A percentile compares a stretch with the other conserved stretches of the same genome.
These are phyloP conservation scores for Verbascum thapsus DNA, from an alignment of 257 asterid species.

Conservation along the genomic window DNA sequence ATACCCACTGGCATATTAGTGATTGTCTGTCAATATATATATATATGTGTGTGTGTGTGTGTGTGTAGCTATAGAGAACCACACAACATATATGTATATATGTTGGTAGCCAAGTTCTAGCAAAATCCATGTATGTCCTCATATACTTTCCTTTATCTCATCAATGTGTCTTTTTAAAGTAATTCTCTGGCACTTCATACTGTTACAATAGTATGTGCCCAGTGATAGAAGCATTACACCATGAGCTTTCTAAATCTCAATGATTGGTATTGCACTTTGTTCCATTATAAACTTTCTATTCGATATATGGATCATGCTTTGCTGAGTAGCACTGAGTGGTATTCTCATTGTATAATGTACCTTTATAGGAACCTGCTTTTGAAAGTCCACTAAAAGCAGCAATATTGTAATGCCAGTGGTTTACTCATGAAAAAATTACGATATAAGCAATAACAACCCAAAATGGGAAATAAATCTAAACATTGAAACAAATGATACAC, in stretches of 20 bases:
- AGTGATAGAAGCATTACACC: not conserved
- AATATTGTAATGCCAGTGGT: not conserved
- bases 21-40: no score
- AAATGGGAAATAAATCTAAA: not conserved
- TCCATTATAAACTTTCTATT: not conserved
- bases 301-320: not conserved
- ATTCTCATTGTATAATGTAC: not conserved
- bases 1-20: no score
- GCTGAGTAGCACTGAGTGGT: not conserved
- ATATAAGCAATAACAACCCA: not conserved
- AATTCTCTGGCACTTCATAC: not conserved
- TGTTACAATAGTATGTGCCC: not conserved
- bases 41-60: no score
- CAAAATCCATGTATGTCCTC: not conserved
- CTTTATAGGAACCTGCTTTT: not conserved
- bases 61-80: no score
- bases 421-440: not conserved
- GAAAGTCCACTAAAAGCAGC: not conserved
- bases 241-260: constrained; percentile 1
- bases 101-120: not conserved
- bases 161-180: no score
- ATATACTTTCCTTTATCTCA: not conserved
- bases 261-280: not conserved
- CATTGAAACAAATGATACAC: not conserved
- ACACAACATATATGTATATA: no score